Base-by-base conservation (phyloP, 1,139 yeast species). In the Entelexis sorbosivorans region DNA sequence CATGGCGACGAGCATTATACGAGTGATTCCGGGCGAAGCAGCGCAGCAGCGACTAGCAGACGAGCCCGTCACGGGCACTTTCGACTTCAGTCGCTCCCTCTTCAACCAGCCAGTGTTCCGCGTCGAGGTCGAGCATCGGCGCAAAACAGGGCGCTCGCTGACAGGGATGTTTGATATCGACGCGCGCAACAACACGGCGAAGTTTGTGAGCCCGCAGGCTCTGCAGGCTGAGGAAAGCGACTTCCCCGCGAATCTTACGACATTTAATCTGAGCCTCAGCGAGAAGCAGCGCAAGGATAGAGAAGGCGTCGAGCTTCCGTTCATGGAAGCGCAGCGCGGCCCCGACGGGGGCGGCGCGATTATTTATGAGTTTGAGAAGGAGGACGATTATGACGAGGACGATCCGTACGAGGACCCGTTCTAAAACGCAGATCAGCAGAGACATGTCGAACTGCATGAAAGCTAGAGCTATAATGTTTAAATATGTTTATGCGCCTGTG, bases 321-420 rank as follows among this genome's bases (percentile, higher is more conserved):
- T 74, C 64, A 69, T 89, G 71, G 85, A 84, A 60, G 97, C 97
- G 0, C 97, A 89, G 64, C 74, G 76, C 28, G 72, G 83, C 54
- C 93, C 88, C 4, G 68, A 73, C 32, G 86, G 91, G 29, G 71
- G 73, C 14, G 74, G 74, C 3, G 97, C 98, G 1, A 89, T 91
- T 61, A 95, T 91, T 13, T 91, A 89, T 63, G 93, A 89, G 63
- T 89, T 80, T 63, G 95, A 85, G 61, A 76, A 77, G 60, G 81
- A 77, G 59, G 82, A 89, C 64, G 97, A 89, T 64, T 89, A 88
- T 60, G 97, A 91, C 63, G 97, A 91, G 66, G 97, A 91, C 59
- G 98, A 91, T 66, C 96, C 97, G 0, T 89, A 82, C 61, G 98
- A 91, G 64, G 97, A 91, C 63, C 97, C 97, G 5, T 89, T 88